Evolutionary conservation across 176 grass and related monocot genomes (phyloP).

Genomic region (Lolium perenne): DNA sequence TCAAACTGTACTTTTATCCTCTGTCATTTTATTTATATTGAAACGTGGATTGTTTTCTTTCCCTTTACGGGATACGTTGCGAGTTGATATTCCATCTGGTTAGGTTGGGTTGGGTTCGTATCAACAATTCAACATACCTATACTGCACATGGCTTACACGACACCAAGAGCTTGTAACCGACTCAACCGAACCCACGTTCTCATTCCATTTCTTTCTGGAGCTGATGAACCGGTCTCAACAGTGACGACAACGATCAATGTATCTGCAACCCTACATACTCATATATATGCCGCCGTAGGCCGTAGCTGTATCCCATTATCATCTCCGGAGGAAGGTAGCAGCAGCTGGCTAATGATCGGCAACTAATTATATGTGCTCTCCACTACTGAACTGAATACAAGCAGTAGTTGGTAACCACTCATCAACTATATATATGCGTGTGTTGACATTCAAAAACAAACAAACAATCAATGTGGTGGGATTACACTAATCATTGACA

Average conservation of each 20-base stretch:
- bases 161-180: neutral
- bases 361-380: neutral
- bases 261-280: neutral
- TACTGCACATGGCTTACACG: constrained; percentile 29
- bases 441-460: neutral
- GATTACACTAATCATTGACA: neutral
- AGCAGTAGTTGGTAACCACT: constrained; percentile 33
- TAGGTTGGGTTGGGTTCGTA: neutral
- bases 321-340: neutral
- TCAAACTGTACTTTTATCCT: neutral
- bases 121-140: neutral
- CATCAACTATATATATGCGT: neutral
- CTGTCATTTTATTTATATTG: neutral
- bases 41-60: neutral
- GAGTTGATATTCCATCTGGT: neutral
- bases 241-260: neutral
- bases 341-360: neutral
- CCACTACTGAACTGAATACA: neutral
- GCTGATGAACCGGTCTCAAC: neutral
- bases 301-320: neutral
- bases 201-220: neutral
- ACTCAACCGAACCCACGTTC: neutral
- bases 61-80: neutral
- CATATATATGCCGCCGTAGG: neutral
- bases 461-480: neutral